A percentile compares a stretch with the other conserved stretches of the same genome.
phyloP scores from a whole-genome alignment of 2,329 filamentous ascomycete species.

The Microdochium paspali region DNA sequence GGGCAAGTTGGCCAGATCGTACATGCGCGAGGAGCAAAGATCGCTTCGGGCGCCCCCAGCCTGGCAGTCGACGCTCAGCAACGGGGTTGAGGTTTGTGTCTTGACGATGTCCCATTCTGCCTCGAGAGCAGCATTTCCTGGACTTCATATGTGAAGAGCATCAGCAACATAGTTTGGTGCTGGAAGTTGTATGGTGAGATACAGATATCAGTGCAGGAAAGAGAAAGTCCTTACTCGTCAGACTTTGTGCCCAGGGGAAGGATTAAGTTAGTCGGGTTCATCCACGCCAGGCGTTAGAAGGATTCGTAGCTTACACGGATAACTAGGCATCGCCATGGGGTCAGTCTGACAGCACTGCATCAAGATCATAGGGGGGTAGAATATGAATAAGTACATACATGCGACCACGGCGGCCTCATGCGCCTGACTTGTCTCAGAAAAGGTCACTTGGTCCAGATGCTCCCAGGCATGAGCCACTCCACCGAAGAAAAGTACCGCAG shows the following conservation, averaged over 20 bases:
- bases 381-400: not conserved
- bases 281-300: not conserved
- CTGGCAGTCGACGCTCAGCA: constrained; percentile 12
- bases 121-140: constrained; percentile 5
- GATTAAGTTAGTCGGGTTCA: not conserved
- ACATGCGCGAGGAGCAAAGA: not conserved
- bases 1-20: not conserved
- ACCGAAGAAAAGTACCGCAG: not conserved
- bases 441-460: not conserved
- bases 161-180: no score
- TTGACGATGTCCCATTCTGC: constrained; percentile 9
- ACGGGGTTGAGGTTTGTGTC: constrained; percentile 4
- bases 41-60: not conserved
- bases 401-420: not conserved
- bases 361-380: not conserved
- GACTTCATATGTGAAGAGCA: not conserved
- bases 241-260: not conserved
- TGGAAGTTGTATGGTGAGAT: not conserved
- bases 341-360: not conserved
- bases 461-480: not conserved
- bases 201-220: not conserved
- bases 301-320: not conserved
- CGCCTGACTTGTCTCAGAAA: not conserved
- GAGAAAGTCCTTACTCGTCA: not conserved
- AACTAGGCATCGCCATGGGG: not conserved